Conservation (phyloP, 164 flowering plant genomes). For the Chloranthus sessilifolius region DNA sequence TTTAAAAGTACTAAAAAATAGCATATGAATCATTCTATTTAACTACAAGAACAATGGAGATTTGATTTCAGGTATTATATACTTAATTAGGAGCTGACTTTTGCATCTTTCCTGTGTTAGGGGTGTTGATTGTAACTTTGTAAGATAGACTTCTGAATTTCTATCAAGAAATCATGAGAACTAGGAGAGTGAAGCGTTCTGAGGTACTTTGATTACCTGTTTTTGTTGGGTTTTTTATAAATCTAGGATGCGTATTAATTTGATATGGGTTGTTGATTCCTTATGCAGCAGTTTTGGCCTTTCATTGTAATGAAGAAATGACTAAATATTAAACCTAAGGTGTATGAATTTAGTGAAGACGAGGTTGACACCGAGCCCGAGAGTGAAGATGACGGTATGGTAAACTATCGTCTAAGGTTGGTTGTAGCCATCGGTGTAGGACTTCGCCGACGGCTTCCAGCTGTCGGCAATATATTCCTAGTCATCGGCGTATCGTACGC, state of each 20-base stretch:
- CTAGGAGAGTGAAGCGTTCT: conserved; percentile 48
- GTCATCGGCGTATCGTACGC: too few relatives aligned
- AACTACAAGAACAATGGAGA: conserved; percentile 1
- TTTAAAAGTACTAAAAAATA: neutral
- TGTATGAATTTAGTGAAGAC: conserved; percentile 87
- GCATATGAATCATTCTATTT: neutral
- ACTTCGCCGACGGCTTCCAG: too few relatives aligned
- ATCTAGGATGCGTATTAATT: neutral
- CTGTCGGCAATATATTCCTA: too few relatives aligned
- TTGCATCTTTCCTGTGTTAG: neutral
- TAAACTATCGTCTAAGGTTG: too few relatives aligned
- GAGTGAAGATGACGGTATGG: conserved; percentile 89
- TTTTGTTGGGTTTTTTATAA: neutral
- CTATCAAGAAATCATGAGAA: conserved; percentile 38
- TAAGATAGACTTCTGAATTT: neutral
- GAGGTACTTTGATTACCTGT: conserved; percentile 36
- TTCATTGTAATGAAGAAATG: conserved; percentile 95
- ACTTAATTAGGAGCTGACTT: conserved; percentile 2
- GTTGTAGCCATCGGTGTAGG: too few relatives aligned
- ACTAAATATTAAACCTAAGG: conserved; percentile 85
- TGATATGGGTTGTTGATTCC: too few relatives aligned
- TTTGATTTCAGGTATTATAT: too few relatives aligned
- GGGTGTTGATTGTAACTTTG: too few relatives aligned
- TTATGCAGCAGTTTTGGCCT: conserved; percentile 80
- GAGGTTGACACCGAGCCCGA: conserved; percentile 85